phyloP scores from a whole-genome alignment of 768 basidiomycete species.

The Dictyophora rubrovolvata region DNA sequence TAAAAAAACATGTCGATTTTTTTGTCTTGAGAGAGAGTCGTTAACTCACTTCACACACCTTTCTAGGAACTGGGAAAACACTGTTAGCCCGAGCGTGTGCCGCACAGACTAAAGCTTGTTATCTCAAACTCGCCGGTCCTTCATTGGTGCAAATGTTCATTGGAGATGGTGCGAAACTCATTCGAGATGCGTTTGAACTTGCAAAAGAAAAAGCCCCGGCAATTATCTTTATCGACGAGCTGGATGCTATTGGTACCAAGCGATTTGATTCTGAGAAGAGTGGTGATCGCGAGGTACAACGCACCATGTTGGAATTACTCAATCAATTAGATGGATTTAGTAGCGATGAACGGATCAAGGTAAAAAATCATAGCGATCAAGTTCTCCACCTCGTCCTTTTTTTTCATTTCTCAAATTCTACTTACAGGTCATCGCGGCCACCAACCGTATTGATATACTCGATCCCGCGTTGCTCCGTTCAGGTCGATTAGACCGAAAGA shows the following conservation, averaged over 20 bases:
- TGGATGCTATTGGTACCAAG: slow-evolving; percentile 98
- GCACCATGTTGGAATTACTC: slow-evolving; percentile 98
- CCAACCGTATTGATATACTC: slow-evolving; percentile 96
- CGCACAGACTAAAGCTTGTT: slow-evolving; percentile 95
- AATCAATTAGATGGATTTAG: slow-evolving; percentile 98
- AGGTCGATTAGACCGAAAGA: slow-evolving; percentile 94
- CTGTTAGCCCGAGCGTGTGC: slow-evolving; percentile 96
- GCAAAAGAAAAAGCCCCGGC: slow-evolving; percentile 97
- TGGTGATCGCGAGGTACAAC: slow-evolving; percentile 97
- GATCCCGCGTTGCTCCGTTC: slow-evolving; percentile 98
- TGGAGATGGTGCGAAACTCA: slow-evolving; percentile 97
- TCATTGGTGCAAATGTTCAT: slow-evolving; percentile 99
- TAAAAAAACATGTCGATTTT: no score
- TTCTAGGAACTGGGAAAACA: slow-evolving; percentile 86
- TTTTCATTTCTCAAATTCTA: slow-evolving; percentile 1
- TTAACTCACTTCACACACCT: no score
- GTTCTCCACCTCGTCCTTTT: slow-evolving; percentile 1
- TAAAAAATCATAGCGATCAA: slow-evolving; percentile 19
- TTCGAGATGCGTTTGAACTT: slow-evolving; percentile 94
- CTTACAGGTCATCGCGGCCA: slow-evolving; percentile 88
- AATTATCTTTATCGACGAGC: slow-evolving; percentile 98
- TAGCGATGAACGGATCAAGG: slow-evolving; percentile 96
- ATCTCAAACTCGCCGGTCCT: slow-evolving; percentile 94
- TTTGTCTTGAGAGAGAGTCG: no score
- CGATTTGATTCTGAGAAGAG: slow-evolving; percentile 98